Evolutionary conservation across 2,329 filamentous ascomycete species (phyloP).

Genomic region (Calonectria pteridis): DNA sequence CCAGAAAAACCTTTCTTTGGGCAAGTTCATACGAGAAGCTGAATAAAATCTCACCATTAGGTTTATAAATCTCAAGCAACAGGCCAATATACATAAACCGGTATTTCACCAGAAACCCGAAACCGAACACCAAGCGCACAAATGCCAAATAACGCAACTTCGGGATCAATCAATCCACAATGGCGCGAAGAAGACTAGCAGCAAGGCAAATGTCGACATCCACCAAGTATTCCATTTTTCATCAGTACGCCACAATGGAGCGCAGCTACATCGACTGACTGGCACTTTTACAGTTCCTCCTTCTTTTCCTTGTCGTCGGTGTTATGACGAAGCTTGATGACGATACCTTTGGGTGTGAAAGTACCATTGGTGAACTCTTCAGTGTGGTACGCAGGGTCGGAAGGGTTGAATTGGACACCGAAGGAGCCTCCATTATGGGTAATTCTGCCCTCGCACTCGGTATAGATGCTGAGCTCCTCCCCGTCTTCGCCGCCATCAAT

Average conservation of each 20-base stretch:
- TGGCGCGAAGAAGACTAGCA: too few species aligned
- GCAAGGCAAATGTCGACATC: neutral
- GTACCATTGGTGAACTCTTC: slow-evolving; percentile 33
- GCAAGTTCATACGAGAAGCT: neutral
- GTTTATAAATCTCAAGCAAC: neutral
- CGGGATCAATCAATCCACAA: too few species aligned
- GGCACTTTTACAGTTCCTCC: neutral
- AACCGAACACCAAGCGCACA: too few species aligned
- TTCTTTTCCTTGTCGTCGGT: neutral
- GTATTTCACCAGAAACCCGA: neutral
- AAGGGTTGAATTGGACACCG: slow-evolving; percentile 30
- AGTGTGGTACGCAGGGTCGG: slow-evolving; percentile 30
- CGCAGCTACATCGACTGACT: neutral
- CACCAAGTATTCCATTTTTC: neutral
- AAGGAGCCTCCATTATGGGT: slow-evolving; percentile 39
- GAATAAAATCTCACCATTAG: neutral
- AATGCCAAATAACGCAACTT: neutral
- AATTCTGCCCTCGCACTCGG: slow-evolving; percentile 35
- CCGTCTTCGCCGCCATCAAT: slow-evolving; percentile 45
- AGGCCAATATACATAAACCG: neutral
- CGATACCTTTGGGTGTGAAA: slow-evolving; percentile 38
- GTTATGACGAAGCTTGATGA: slow-evolving; percentile 44
- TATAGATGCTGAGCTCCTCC: slow-evolving; percentile 40
- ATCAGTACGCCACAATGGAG: neutral
- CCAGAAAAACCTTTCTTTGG: too few species aligned